Evolutionary conservation across 345 rosid species (phyloP).

Genomic region (Cardiospermum halicacabum): DNA sequence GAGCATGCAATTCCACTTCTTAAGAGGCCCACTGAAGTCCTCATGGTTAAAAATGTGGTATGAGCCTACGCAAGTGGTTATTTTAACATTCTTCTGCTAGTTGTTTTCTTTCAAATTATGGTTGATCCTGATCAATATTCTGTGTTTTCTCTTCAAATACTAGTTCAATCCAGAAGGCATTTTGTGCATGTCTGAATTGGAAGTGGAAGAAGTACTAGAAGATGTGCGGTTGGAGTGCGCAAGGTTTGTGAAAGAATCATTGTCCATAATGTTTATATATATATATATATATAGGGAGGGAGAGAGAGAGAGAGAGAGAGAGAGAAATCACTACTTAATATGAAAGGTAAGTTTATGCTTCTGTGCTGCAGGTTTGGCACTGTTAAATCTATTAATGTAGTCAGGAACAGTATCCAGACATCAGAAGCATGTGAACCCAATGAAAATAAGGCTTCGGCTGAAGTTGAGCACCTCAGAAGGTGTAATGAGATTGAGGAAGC

Average conservation of each 20-base stretch:
- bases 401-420: slow-evolving; percentile 27
- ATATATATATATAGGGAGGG: too few relatives aligned
- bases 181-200: slow-evolving; percentile 41
- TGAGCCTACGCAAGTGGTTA: background rate
- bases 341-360: slow-evolving; percentile 7
- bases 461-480: slow-evolving; percentile 9
- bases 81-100: background rate
- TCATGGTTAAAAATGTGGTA: slow-evolving; percentile 84
- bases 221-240: slow-evolving; percentile 81
- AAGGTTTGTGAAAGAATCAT: slow-evolving; percentile 43
- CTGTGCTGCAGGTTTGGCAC: slow-evolving; percentile 77
- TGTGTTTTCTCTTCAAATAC: slow-evolving; percentile 13
- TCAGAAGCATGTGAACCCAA: slow-evolving; percentile 19
- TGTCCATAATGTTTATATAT: slow-evolving; percentile 16
- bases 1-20: slow-evolving; percentile 76
- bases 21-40: slow-evolving; percentile 61
- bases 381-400: slow-evolving; percentile 64
- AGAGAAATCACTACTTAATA: slow-evolving; percentile 12
- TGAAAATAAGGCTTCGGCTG: slow-evolving; percentile 20
- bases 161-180: slow-evolving; percentile 60
- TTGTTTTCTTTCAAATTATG: background rate
- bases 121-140: slow-evolving; percentile 8
- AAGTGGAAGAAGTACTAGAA: slow-evolving; percentile 77
- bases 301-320: too few relatives aligned
- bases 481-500: slow-evolving; percentile 22